Evolutionary conservation across 352 stramenopile species (phyloP), one percentile per base, ranked within the genome.

Genomic region (Chrysophaeum taylorii): DNA sequence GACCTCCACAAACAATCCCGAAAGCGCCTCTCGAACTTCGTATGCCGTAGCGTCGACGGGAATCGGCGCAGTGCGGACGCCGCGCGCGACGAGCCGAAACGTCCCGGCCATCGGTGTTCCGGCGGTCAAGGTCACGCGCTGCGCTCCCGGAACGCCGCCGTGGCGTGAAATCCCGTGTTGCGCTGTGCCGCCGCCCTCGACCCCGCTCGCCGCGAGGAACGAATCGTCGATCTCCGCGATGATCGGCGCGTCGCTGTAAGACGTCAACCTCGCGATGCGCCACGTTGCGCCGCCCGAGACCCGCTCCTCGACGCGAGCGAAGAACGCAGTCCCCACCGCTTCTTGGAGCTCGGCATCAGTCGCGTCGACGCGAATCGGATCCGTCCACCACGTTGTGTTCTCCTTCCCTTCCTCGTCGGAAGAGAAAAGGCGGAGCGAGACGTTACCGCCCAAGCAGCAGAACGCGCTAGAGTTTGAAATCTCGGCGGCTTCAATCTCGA

Each of bases 21-120:
- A 72, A n/a, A 79, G 25, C 42, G 74, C 75, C 27, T 39, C 18
- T 15, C 76, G 64, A 1, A 81, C 57, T 42, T 78, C 37, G 42
- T 45, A n/a, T 9, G 57, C 70, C 25, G 50, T 75, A 16, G 71
- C 77, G 37, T 81, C 60, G 63, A 73, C 73, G 29, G 33, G 21
- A 35, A 81, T 61, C 43, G 63, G 69, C 31, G 29, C 31, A 37
- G 73, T 81, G 12, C 31, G 37, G 12, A 53, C 71, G 27, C 68
- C 68, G 23, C 52, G 27, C 36, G 72, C 68, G 0, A 21, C 29
- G 0, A 81, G 54, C 18, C 63, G 69, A n/a, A 57, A 73, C 0
- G 29, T 35, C 18, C 69, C 69, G 21, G 29, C 42, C 54, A 64
- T 53, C 2, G 45, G 54, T 29, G 33, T 43, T 14, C 2, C n/a